These are phyloP conservation scores for Athelia psychrophila DNA, from an alignment of 1,284 basidiomycete genomes.

Conservation along the genomic window DNA sequence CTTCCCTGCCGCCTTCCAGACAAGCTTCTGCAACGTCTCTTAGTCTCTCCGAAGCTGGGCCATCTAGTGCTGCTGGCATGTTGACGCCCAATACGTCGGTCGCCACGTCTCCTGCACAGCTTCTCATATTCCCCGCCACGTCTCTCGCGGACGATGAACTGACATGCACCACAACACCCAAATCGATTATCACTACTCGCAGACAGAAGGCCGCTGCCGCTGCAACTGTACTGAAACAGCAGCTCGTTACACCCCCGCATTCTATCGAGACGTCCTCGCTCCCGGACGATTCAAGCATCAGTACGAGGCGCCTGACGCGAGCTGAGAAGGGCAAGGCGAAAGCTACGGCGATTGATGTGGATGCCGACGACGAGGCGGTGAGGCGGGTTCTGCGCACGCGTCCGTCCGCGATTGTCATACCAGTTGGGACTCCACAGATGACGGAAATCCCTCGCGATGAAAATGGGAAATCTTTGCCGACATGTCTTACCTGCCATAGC, in stretches of 20 bases:
- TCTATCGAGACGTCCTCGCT: slow-evolving; percentile 23
- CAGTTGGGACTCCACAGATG: slow-evolving; percentile 31
- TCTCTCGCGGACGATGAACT: slow-evolving; percentile 19
- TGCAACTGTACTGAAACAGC: slow-evolving; percentile 18
- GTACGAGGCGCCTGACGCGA: slow-evolving; percentile 5
- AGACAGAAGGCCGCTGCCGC: slow-evolving; percentile 45
- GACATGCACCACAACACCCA: slow-evolving; percentile 32
- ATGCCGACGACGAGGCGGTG: slow-evolving; percentile 51
- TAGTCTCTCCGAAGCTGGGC: not conserved
- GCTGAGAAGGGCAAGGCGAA: slow-evolving; percentile 32
- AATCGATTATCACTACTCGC: slow-evolving; percentile 58
- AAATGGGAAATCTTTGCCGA: slow-evolving; percentile 58
- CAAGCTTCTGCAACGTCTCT: slow-evolving; percentile 21
- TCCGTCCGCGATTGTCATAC: slow-evolving; percentile 30
- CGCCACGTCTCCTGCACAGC: slow-evolving; percentile 27
- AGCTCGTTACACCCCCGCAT: slow-evolving; percentile 25
- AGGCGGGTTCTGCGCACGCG: slow-evolving; percentile 46
- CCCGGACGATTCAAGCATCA: slow-evolving; percentile 4
- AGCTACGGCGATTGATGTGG: slow-evolving; percentile 40
- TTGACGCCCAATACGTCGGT: slow-evolving; percentile 12
- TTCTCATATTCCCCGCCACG: slow-evolving; percentile 23
- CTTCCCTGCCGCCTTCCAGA: slow-evolving; percentile 26
- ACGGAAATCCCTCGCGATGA: slow-evolving; percentile 41
- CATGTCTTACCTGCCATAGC: slow-evolving; percentile 63
- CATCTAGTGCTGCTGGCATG: slow-evolving; percentile 6